phyloP scores from a whole-genome alignment of 164 flowering plant genomes.

The Santalum album region DNA sequence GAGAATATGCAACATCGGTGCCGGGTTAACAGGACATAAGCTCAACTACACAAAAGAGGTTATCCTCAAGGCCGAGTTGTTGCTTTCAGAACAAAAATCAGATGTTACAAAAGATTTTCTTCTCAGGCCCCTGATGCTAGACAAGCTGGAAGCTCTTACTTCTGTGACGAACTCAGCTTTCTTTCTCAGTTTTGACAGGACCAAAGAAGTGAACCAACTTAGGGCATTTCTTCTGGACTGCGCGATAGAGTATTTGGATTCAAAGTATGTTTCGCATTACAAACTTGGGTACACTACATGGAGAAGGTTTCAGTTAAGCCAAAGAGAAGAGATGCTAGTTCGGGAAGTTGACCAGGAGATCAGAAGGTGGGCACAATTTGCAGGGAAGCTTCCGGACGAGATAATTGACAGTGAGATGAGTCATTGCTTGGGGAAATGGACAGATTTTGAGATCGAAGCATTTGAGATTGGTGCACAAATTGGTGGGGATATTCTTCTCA shows the following conservation, averaged over 20 bases:
- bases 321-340: constrained; percentile 24
- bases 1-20: constrained; percentile 16
- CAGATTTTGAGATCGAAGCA: constrained; percentile 51
- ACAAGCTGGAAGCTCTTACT: constrained; percentile 42
- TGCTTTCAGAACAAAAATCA: constrained; percentile 18
- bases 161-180: constrained; percentile 21
- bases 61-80: constrained; percentile 43
- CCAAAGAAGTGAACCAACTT: constrained; percentile 23
- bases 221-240: constrained; percentile 58
- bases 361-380: constrained; percentile 36
- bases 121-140: constrained; percentile 29
- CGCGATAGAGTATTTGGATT: constrained; percentile 47
- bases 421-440: constrained; percentile 57
- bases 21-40: constrained; percentile 28
- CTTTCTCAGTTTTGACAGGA: constrained; percentile 23
- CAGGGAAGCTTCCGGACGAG: constrained; percentile 50
- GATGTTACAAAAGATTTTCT: constrained; percentile 16
- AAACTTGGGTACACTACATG: constrained; percentile 32
- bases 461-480: constrained; percentile 40
- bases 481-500: constrained; percentile 32
- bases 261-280: constrained; percentile 23
- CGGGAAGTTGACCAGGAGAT: constrained; percentile 38
- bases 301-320: constrained; percentile 25
- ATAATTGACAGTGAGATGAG: constrained; percentile 70
- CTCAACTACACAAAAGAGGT: constrained; percentile 37